phyloP scores from a whole-genome alignment of 176 grass and related monocot species.

The Dendrocalamus sinicus region DNA sequence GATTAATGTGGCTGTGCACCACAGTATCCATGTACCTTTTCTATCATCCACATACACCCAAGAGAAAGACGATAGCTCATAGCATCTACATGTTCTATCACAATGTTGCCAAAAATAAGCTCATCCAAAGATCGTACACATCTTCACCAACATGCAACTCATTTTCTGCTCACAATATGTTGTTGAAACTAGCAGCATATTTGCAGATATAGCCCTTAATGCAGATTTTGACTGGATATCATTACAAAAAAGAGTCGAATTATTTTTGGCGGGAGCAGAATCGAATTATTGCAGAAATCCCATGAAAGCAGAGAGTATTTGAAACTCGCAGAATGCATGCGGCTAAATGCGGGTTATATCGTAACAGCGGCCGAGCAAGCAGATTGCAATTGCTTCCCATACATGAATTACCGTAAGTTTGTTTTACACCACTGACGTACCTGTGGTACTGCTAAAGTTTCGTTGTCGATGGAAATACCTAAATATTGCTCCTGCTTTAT shows the following conservation, averaged over 20 bases:
- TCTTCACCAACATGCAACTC: background rate
- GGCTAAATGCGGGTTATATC: background rate
- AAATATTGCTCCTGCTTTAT: slow-evolving; percentile 5
- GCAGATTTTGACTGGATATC: background rate
- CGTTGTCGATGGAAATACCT: background rate
- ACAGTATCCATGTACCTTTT: background rate
- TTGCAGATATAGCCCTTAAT: background rate
- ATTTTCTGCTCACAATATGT: background rate
- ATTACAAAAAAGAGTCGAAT: background rate
- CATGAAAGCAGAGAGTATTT: background rate
- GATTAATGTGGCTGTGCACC: background rate
- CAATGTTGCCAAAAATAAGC: background rate
- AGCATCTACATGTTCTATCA: background rate
- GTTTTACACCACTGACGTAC: slow-evolving; percentile 6
- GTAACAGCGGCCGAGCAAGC: background rate
- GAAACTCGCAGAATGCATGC: background rate
- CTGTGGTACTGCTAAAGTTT: too few species aligned
- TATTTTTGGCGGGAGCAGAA: background rate
- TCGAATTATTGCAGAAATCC: slow-evolving; percentile 25
- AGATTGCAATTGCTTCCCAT: background rate
- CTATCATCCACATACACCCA: background rate
- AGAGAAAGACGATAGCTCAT: background rate
- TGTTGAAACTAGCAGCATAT: background rate
- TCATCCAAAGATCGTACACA: background rate
- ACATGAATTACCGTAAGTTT: background rate